Evolutionary conservation across 257 asterid species (phyloP).

Genomic region (Lithospermum erythrorhizon): DNA sequence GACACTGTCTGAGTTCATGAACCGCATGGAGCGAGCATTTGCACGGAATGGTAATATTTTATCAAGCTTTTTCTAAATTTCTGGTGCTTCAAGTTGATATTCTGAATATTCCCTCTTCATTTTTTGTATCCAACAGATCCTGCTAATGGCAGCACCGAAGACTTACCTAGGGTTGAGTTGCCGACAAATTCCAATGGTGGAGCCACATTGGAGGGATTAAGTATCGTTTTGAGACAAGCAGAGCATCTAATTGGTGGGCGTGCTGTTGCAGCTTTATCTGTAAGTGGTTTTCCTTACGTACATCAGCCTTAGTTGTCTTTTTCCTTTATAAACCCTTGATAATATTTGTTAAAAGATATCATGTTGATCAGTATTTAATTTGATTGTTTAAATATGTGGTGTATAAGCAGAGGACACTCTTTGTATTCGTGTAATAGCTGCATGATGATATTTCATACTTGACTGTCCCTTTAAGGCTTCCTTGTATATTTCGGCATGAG

Average conservation of each 20-base stretch:
- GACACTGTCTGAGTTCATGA: conserved; percentile 74
- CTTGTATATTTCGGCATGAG: not conserved
- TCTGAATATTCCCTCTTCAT: conserved; percentile 5
- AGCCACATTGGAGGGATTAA: conserved; percentile 60
- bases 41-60: conserved; percentile 45
- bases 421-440: not conserved
- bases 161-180: conserved; percentile 32
- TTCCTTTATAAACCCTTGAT: not conserved
- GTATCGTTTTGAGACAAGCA: conserved; percentile 48
- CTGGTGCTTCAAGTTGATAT: conserved; percentile 7
- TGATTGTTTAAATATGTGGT: not conserved
- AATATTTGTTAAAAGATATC: not conserved
- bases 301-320: not conserved
- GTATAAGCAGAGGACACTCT: no score
- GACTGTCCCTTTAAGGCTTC: not conserved
- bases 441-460: not conserved
- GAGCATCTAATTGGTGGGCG: conserved; percentile 62
- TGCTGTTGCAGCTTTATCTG: conserved; percentile 70
- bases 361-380: not conserved
- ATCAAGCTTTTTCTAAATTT: conserved; percentile 9
- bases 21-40: conserved; percentile 62
- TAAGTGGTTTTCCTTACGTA: conserved; percentile 24
- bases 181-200: conserved; percentile 52
- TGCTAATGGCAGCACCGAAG: conserved; percentile 23
- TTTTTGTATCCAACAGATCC: conserved; percentile 34